Conservation (phyloP, 495 filamentous ascomycete genomes). For the Aspergillus sparsus region DNA sequence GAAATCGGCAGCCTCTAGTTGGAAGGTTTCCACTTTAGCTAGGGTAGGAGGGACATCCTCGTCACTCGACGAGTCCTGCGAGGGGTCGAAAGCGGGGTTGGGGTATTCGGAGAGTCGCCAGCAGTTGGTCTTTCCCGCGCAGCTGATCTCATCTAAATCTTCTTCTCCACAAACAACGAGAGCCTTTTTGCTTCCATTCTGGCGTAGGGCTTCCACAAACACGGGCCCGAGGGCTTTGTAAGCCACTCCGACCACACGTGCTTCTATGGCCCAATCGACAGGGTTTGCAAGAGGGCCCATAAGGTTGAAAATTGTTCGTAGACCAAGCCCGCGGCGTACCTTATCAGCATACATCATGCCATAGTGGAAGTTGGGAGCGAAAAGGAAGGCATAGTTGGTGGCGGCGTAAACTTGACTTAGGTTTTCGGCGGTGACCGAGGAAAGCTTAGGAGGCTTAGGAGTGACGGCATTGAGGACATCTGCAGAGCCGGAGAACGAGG, state of each 20-base stretch:
- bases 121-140: slow-evolving; percentile 82
- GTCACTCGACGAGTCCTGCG: slow-evolving; percentile 36
- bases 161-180: slow-evolving; percentile 93
- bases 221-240: slow-evolving; percentile 77
- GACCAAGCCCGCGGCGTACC: slow-evolving; percentile 80
- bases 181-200: slow-evolving; percentile 77
- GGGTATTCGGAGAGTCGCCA: slow-evolving; percentile 70
- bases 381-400: slow-evolving; percentile 93
- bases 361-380: slow-evolving; percentile 93
- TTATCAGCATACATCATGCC: slow-evolving; percentile 85
- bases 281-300: slow-evolving; percentile 92
- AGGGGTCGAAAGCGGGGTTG: slow-evolving; percentile 42
- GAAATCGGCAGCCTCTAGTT: slow-evolving; percentile 77
- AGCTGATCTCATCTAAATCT: slow-evolving; percentile 92
- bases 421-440: slow-evolving; percentile 67
- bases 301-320: slow-evolving; percentile 95
- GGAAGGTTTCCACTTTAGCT: slow-evolving; percentile 70
- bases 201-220: slow-evolving; percentile 79
- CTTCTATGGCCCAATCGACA: slow-evolving; percentile 75
- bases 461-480: slow-evolving; percentile 77
- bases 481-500: slow-evolving; percentile 91
- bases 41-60: slow-evolving; percentile 47
- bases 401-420: slow-evolving; percentile 67
- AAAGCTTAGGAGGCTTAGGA: slow-evolving; percentile 70
- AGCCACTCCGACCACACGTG: slow-evolving; percentile 89